Evolutionary conservation across 2,329 filamentous ascomycete species (phyloP).

Genomic region (Penicillium sp.): DNA sequence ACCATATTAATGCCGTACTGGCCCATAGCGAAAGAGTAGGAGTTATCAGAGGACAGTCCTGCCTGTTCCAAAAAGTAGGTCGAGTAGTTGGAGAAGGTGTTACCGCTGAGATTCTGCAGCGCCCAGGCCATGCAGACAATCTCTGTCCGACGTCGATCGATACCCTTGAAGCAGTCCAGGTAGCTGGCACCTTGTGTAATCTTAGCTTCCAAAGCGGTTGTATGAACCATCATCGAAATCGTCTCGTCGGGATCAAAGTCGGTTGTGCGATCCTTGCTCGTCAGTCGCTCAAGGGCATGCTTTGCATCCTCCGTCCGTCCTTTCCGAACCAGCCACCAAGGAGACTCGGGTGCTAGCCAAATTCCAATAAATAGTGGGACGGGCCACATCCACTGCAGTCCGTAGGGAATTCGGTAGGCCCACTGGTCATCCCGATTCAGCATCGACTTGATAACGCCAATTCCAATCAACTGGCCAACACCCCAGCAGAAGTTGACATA

Average conservation of each 20-base stretch:
- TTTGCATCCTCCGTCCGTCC: conserved; percentile 50
- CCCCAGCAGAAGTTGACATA: conserved; percentile 51
- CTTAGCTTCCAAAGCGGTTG: conserved; percentile 74
- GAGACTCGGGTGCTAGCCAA: conserved; percentile 51
- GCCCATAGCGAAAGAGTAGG: conserved; percentile 59
- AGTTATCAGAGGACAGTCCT: conserved; percentile 49
- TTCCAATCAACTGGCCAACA: conserved; percentile 52
- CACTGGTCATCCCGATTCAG: conserved; percentile 48
- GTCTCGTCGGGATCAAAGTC: conserved; percentile 82
- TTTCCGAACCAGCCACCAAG: conserved; percentile 53
- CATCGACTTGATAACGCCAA: conserved; percentile 53
- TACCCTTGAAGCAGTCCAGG: conserved; percentile 79
- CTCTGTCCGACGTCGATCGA: conserved; percentile 75
- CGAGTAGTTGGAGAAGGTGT: conserved; percentile 64
- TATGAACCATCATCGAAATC: conserved; percentile 89
- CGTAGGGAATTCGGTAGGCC: conserved; percentile 55
- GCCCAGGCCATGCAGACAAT: conserved; percentile 66
- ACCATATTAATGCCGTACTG: conserved; percentile 71
- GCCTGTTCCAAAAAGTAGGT: conserved; percentile 61
- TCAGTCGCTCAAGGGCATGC: conserved; percentile 45
- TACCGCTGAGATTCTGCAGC: conserved; percentile 64
- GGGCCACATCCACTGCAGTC: conserved; percentile 56
- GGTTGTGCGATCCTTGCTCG: conserved; percentile 54
- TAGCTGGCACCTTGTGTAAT: conserved; percentile 75
- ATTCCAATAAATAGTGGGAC: conserved; percentile 50